Evolutionary conservation across 2,329 filamentous ascomycete genomes (phyloP).

Genomic region (Daldinia sp.): DNA sequence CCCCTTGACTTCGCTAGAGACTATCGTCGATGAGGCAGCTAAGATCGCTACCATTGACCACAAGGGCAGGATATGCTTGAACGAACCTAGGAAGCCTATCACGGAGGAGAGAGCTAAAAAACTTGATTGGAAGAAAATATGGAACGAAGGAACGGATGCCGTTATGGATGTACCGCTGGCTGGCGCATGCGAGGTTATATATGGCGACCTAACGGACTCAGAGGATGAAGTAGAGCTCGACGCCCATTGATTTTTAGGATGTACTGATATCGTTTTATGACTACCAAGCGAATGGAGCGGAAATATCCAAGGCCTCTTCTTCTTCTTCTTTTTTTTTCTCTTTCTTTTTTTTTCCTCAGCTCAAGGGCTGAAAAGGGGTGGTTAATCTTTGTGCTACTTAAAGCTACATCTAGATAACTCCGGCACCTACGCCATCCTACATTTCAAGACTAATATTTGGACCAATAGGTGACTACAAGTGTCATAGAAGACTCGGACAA

Average conservation of each 20-base stretch:
- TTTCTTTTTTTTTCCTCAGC: too few relatives aligned
- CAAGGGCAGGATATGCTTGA: constrained; percentile 62
- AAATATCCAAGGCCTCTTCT: neutral
- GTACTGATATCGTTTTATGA: neutral
- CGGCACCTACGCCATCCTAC: too few relatives aligned
- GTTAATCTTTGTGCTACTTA: too few relatives aligned
- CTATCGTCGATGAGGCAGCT: constrained; percentile 88
- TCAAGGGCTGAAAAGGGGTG: too few relatives aligned
- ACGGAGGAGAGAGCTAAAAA: constrained; percentile 44
- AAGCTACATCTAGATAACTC: too few relatives aligned
- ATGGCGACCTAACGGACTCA: constrained; percentile 63
- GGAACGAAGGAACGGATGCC: constrained; percentile 93
- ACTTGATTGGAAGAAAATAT: constrained; percentile 80
- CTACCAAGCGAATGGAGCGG: neutral
- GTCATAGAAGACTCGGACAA: too few relatives aligned
- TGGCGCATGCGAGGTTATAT: constrained; percentile 93
- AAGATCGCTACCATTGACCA: constrained; percentile 84
- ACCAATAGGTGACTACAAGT: too few relatives aligned
- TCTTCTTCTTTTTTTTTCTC: too few relatives aligned
- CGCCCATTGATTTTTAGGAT: constrained; percentile 14
- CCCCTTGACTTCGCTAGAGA: constrained; percentile 81
- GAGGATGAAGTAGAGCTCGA: constrained; percentile 34
- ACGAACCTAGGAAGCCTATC: constrained; percentile 49
- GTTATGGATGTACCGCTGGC: constrained; percentile 97
- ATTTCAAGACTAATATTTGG: too few relatives aligned